A percentile compares a stretch with the other conserved stretches of the same genome.
Conservation (phyloP, 2,329 filamentous ascomycete species). For the Diplodia mutila region DNA sequence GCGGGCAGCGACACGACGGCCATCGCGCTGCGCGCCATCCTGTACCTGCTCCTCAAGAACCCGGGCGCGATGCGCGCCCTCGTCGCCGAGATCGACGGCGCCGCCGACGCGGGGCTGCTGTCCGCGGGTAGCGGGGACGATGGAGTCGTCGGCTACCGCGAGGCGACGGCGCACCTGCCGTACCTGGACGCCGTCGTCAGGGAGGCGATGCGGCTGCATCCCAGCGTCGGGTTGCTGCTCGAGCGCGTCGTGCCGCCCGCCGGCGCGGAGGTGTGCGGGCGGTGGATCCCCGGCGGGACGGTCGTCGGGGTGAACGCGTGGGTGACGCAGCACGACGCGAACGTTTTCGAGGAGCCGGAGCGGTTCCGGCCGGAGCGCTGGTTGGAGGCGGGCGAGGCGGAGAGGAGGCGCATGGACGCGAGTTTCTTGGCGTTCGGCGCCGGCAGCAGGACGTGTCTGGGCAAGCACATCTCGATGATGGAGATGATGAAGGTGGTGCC, state of each 20-base stretch:
- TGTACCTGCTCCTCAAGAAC: constrained; percentile 37
- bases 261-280: constrained; percentile 34
- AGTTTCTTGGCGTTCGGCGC: constrained; percentile 28
- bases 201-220: constrained; percentile 52
- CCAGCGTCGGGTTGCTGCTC: constrained; percentile 39
- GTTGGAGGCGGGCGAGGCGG: constrained; percentile 14
- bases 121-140: not conserved
- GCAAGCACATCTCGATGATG: constrained; percentile 27
- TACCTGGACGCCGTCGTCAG: constrained; percentile 54
- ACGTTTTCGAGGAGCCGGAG: constrained; percentile 18
- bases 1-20: constrained; percentile 45
- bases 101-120: constrained; percentile 29
- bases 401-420: constrained; percentile 12
- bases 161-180: constrained; percentile 37
- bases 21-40: constrained; percentile 38
- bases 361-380: constrained; percentile 28
- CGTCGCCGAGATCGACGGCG: constrained; percentile 33
- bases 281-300: constrained; percentile 32
- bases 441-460: constrained; percentile 28
- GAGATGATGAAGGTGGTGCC: constrained; percentile 29
- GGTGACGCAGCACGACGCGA: constrained; percentile 29
- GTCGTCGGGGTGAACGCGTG: constrained; percentile 41
- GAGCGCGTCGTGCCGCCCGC: constrained; percentile 38
- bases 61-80: constrained; percentile 33
- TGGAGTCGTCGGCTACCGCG: constrained; percentile 31